phyloP scores from a whole-genome alignment of 2,329 filamentous ascomycete species.

The Aspergillus texensis region DNA sequence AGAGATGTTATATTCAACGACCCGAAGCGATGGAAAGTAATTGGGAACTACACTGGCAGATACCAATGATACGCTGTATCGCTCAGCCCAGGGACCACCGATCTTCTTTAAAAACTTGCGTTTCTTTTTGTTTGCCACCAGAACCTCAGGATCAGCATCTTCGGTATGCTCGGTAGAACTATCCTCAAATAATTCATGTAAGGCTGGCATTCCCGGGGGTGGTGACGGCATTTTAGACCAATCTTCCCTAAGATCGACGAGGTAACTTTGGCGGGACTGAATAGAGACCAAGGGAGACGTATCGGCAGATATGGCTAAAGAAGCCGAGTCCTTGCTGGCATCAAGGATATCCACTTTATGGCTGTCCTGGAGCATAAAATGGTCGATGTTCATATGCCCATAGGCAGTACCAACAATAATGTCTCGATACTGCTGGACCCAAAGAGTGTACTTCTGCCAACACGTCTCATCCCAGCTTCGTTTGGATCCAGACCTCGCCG shows the following conservation, averaged over 20 bases:
- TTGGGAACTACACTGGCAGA: constrained; percentile 89
- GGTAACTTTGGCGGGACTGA: constrained; percentile 74
- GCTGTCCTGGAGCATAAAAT: constrained; percentile 90
- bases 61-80: constrained; percentile 79
- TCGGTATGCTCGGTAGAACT: constrained; percentile 9
- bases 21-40: constrained; percentile 83
- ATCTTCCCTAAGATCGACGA: constrained; percentile 72
- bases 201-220: constrained; percentile 25
- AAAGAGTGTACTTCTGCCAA: constrained; percentile 96
- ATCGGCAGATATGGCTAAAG: constrained; percentile 21
- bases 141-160: constrained; percentile 22
- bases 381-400: constrained; percentile 98
- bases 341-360: constrained; percentile 68
- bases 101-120: constrained; percentile 66
- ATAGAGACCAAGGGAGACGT: constrained; percentile 42
- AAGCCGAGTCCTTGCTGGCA: constrained; percentile 22
- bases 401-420: constrained; percentile 78
- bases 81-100: constrained; percentile 79
- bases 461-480: constrained; percentile 93
- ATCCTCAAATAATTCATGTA: constrained; percentile 15
- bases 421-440: constrained; percentile 88
- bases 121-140: constrained; percentile 48
- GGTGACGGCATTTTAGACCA: constrained; percentile 76
- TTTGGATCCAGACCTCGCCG: constrained; percentile 82
- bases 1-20: constrained; percentile 91